Base-by-base conservation (phyloP, 441 rosid genomes). In the Mallotus repandus region DNA sequence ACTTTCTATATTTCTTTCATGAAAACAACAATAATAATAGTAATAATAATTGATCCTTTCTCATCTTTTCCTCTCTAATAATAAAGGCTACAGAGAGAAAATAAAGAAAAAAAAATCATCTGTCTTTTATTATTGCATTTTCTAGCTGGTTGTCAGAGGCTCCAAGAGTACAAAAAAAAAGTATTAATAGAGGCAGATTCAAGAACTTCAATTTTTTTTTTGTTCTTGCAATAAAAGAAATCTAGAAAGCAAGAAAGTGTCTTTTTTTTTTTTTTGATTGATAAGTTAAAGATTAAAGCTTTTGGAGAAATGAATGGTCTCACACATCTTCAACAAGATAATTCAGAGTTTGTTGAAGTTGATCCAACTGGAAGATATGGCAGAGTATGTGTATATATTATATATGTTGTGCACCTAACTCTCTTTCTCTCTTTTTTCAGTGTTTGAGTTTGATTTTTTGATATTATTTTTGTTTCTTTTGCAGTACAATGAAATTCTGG, bases 361-460 rank as follows among this genome's bases (percentile, higher is more conserved):
- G 99, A 96, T 91, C 98, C 99, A 68, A 87, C 98, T 60, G 97
- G 99, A 82, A 91, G 99, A 93, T 96, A 96, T 83, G 97, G 98
- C 80, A 91, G 98, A 80, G 99, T 95, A 85, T 59, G 3, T 48
- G 14, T 62, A 2, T 60, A 59, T 13, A 16, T 52, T 25, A 25
- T 29, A 29, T 29, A 29, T 1, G 14, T 50, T 60, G 6, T 13
- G 15, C 70, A 66, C 54, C 57, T 16, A n/a, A 43, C 54, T 61
- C 63, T 58, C 71, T 77, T 45, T 71, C 53, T 73, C 43, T 32
- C 49, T 38, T 4, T 38, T 74, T 43, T 35, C 63, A 63, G 15
- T 49, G 76, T 25, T 74, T 49, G 76, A 67, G 77, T 78, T 72
- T 59, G 25, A 63, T 77, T 74, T 66, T 73, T 21, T 22, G 13